Evolutionary conservation across 441 rosid species (phyloP).

Genomic region (Eutrema salsugineum): DNA sequence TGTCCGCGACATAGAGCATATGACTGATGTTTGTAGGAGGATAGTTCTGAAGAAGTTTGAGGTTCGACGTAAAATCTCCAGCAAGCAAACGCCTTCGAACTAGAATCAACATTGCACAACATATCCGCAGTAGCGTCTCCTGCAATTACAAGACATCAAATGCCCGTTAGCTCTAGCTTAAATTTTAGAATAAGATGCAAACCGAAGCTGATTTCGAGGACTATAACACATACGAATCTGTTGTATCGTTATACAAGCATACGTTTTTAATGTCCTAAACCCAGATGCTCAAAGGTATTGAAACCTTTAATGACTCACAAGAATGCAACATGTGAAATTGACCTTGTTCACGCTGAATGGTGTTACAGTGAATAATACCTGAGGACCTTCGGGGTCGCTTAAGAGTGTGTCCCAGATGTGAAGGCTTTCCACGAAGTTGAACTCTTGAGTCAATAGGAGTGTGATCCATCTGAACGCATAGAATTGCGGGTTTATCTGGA

Average conservation of each 20-base stretch:
- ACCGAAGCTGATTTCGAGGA: not conserved
- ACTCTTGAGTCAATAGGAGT: slow-evolving; percentile 81
- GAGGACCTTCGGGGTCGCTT: slow-evolving; percentile 83
- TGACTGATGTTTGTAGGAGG: slow-evolving; percentile 90
- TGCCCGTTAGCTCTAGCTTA: not conserved
- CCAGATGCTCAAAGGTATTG: not conserved
- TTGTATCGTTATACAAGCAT: not conserved
- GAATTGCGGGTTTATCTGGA: slow-evolving; percentile 93
- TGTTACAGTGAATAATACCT: slow-evolving; percentile 40
- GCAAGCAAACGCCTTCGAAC: slow-evolving; percentile 82
- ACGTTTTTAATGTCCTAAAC: not conserved
- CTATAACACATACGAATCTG: not conserved
- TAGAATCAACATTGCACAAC: slow-evolving; percentile 93
- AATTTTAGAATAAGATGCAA: not conserved
- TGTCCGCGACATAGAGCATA: slow-evolving; percentile 88
- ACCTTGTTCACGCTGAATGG: not conserved
- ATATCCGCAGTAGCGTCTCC: slow-evolving; percentile 83
- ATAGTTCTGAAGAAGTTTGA: slow-evolving; percentile 82
- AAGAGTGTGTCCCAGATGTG: slow-evolving; percentile 90
- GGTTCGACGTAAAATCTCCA: slow-evolving; percentile 94
- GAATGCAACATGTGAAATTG: not conserved
- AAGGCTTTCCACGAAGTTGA: slow-evolving; percentile 73
- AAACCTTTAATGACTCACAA: not conserved
- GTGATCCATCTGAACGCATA: slow-evolving; percentile 95
- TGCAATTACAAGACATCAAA: slow-evolving; percentile 31